Conservation (phyloP, 192 early-diverging fungal genomes). For the Jimgerdemannia flammicorona region DNA sequence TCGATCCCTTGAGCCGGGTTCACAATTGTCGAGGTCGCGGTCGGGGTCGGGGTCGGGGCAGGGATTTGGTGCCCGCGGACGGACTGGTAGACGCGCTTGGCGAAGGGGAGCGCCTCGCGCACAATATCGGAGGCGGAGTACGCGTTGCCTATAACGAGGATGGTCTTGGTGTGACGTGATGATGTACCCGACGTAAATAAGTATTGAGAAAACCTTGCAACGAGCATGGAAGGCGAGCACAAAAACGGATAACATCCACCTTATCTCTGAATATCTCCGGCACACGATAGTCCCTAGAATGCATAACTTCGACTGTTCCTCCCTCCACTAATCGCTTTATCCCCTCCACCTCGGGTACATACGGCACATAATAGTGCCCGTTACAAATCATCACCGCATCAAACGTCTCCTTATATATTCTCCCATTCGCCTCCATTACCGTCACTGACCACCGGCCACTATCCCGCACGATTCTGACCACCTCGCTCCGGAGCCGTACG, state of each 20-base stretch:
- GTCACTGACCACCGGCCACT: conserved; percentile 24
- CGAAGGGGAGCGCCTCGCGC: conserved; percentile 34
- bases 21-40: no score
- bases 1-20: background rate
- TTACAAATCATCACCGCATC: conserved; percentile 48
- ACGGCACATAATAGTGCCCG: conserved; percentile 44
- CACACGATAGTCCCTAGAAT: conserved; percentile 29
- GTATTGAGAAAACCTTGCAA: background rate
- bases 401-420: conserved; percentile 19
- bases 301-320: conserved; percentile 7
- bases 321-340: background rate
- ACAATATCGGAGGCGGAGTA: conserved; percentile 51
- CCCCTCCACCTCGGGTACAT: conserved; percentile 42
- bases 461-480: conserved; percentile 2
- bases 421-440: background rate
- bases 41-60: background rate
- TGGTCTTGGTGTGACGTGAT: no score
- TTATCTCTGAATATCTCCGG: conserved; percentile 26
- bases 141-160: conserved; percentile 52
- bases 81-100: conserved; percentile 34
- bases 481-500: conserved; percentile 36
- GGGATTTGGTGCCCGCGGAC: conserved; percentile 8
- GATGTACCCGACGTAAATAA: no score
- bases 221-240: background rate
- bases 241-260: conserved; percentile 15